Percentiles rank a stretch among this genome's conserved stretches.
These are phyloP conservation scores for Clarireedia homoeocarpa DNA, from an alignment of 2,329 filamentous ascomycete species.

Conservation along the genomic window DNA sequence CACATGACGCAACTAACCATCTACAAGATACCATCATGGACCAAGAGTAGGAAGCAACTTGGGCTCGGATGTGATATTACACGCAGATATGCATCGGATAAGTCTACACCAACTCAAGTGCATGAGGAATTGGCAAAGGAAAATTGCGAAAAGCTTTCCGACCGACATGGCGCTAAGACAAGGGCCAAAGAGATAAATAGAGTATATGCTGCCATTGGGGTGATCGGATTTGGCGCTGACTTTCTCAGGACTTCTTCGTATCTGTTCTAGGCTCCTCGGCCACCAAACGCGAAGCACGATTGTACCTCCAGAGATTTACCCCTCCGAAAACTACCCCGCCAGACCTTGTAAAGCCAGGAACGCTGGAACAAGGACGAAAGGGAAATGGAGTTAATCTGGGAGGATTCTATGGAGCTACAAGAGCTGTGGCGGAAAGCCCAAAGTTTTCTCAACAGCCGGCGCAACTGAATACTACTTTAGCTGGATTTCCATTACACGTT, in stretches of 20 bases:
- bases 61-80: background rate
- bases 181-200: constrained; percentile 41
- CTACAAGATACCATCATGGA: constrained; percentile 24
- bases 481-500: constrained; percentile 51
- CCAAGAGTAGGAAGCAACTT: constrained; percentile 12
- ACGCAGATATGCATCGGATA: constrained; percentile 11
- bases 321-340: constrained; percentile 29
- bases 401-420: constrained; percentile 48
- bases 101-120: constrained; percentile 15
- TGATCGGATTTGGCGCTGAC: constrained; percentile 7
- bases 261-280: constrained; percentile 82
- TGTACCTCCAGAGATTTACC: constrained; percentile 83
- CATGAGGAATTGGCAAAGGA: constrained; percentile 24
- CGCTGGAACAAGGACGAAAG: constrained; percentile 23
- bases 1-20: constrained; percentile 14
- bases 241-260: constrained; percentile 71
- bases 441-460: constrained; percentile 47
- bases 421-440: constrained; percentile 48
- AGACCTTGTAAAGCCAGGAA: background rate
- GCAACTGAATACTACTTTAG: constrained; percentile 18
- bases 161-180: constrained; percentile 35
- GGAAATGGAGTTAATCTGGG: constrained; percentile 50
- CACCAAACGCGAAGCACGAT: constrained; percentile 86
- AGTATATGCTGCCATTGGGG: constrained; percentile 30
- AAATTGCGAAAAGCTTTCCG: constrained; percentile 23